A percentile compares a stretch with the other conserved stretches of the same genome.
Evolutionary conservation across 495 filamentous ascomycete species (phyloP).

Genomic region (Neurospora intermedia): DNA sequence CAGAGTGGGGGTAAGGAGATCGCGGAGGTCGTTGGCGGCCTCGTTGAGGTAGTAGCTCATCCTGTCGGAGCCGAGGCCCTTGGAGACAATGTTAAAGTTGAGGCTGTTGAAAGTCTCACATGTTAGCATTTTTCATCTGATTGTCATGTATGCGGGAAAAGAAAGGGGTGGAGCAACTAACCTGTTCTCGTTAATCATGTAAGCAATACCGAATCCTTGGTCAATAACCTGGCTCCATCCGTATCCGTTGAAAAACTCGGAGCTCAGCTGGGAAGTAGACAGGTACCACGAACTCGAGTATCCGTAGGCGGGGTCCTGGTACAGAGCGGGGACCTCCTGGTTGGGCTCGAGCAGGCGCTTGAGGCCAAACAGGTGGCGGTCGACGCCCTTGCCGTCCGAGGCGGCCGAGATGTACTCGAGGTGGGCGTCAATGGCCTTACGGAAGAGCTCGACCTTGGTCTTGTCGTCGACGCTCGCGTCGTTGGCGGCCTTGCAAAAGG

Average conservation of each 20-base stretch:
- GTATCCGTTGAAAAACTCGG: conserved; percentile 98
- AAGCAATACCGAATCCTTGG: conserved; percentile 92
- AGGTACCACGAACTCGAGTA: conserved; percentile 89
- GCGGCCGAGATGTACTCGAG: conserved; percentile 84
- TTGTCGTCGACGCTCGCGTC: conserved; percentile 50
- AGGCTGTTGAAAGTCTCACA: conserved; percentile 42
- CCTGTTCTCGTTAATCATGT: conserved; percentile 99
- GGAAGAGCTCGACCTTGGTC: conserved; percentile 62
- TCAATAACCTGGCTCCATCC: conserved; percentile 99
- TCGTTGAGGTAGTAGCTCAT: conserved; percentile 95
- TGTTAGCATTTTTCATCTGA: not conserved
- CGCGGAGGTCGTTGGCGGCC: conserved; percentile 81
- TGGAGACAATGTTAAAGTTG: conserved; percentile 97
- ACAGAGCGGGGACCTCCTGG: conserved; percentile 73
- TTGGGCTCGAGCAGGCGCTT: conserved; percentile 81
- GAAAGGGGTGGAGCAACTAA: conserved; percentile 20
- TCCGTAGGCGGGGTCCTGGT: conserved; percentile 70
- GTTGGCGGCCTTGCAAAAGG: conserved; percentile 79
- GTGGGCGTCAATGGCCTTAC: conserved; percentile 69
- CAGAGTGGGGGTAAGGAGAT: conserved; percentile 73
- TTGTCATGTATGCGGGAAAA: not conserved
- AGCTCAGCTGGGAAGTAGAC: conserved; percentile 78
- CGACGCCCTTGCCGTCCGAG: conserved; percentile 84
- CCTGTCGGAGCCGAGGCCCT: conserved; percentile 78
- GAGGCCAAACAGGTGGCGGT: conserved; percentile 92